A percentile compares a stretch with the other conserved stretches of the same genome.
Conservation (phyloP, 176 grass and related monocot genomes). For the Paspalum vaginatum region DNA sequence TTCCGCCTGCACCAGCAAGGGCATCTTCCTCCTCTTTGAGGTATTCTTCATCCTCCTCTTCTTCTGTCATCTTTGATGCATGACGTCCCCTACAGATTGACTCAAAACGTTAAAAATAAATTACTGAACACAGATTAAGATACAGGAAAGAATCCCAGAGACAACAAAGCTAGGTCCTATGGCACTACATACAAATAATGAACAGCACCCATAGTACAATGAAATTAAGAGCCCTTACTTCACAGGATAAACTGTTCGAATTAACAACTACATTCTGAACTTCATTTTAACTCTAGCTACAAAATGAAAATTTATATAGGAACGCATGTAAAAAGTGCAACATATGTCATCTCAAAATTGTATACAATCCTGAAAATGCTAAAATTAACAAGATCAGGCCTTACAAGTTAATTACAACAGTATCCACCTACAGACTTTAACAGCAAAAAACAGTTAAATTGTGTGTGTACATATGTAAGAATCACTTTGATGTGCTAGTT, state of each 20-base stretch:
- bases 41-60: constrained; percentile 96
- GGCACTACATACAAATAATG: constrained; percentile 1
- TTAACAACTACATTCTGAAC: constrained; percentile 1
- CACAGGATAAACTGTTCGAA: neutral
- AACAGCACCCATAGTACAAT: neutral
- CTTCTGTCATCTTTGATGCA: constrained; percentile 85
- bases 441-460: neutral
- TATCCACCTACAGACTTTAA: neutral
- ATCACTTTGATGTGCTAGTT: neutral
- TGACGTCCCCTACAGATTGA: constrained; percentile 76
- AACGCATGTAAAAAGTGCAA: neutral
- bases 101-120: constrained; percentile 27
- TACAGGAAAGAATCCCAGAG: neutral
- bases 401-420: neutral
- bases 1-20: constrained; percentile 73
- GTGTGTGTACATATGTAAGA: neutral
- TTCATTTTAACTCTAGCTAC: neutral
- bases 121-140: neutral
- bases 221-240: neutral
- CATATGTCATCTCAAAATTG: neutral
- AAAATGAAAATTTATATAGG: constrained; percentile 22
- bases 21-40: constrained; percentile 93
- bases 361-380: neutral
- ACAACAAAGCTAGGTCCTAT: constrained; percentile 4
- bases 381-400: neutral